A percentile compares a stretch with the other conserved stretches of the same genome.
phyloP scores from a whole-genome alignment of 2,329 filamentous ascomycete species.

The Microdochium nivale region DNA sequence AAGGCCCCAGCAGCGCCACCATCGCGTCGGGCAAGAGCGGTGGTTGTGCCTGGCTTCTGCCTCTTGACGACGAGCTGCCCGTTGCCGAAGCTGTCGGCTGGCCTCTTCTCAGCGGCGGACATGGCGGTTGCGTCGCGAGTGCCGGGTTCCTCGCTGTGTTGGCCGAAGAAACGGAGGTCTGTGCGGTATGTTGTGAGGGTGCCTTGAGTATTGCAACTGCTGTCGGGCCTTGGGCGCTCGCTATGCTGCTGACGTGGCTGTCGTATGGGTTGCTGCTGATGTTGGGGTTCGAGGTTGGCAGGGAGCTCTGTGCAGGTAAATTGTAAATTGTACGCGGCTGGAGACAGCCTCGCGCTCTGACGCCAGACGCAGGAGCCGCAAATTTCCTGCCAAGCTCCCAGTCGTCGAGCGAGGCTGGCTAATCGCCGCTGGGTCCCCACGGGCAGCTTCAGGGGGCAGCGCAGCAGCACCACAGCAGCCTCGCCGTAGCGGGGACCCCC shows the following conservation, averaged over 20 bases:
- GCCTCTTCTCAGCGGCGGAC: conserved; percentile 85
- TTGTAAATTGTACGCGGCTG: no score
- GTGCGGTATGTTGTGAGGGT: no score
- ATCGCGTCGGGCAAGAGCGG: conserved; percentile 41
- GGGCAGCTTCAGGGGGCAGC: background rate
- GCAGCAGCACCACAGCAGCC: background rate
- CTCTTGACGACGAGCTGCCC: conserved; percentile 83
- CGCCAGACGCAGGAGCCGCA: background rate
- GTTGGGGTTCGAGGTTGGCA: no score
- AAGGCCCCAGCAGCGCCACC: conserved; percentile 43
- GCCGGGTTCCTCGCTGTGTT: no score
- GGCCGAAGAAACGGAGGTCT: no score
- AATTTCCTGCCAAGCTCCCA: background rate
- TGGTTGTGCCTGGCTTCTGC: conserved; percentile 57
- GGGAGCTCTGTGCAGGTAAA: no score
- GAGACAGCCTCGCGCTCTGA: background rate
- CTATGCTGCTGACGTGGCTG: no score
- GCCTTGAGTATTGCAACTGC: no score
- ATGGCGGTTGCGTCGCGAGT: conserved; percentile 35
- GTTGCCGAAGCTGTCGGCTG: conserved; percentile 73
- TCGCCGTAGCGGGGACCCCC: background rate
- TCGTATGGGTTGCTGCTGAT: no score
- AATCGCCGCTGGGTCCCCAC: background rate
- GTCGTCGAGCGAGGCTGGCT: background rate
- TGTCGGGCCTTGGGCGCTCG: no score